Evolutionary conservation across 129 eudicot genomes (phyloP).

Genomic region (Chrysanthemum makinoi): DNA sequence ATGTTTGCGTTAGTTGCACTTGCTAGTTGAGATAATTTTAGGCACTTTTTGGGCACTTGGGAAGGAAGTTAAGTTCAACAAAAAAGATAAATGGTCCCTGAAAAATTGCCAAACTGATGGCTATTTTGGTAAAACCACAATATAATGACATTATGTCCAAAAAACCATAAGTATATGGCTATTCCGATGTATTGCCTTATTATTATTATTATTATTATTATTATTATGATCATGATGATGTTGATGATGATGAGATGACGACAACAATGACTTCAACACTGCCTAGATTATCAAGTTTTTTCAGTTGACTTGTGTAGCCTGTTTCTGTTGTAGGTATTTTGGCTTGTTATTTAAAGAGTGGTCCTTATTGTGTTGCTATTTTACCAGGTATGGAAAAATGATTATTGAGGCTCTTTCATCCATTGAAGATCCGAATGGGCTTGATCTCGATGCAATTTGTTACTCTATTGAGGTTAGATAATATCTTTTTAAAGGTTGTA

Average conservation of each 20-base stretch:
- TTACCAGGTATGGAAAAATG: not conserved
- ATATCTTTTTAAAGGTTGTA: not conserved
- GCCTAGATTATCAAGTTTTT: conserved; percentile 2
- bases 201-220: too few species aligned
- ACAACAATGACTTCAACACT: not conserved
- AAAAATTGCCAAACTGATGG: too few species aligned
- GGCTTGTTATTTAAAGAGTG: not conserved
- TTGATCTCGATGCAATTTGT: not conserved
- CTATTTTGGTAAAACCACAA: too few species aligned
- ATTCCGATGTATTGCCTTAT: too few species aligned
- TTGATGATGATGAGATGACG: not conserved
- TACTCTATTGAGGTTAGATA: not conserved
- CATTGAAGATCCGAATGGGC: not conserved
- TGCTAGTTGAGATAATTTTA: not conserved
- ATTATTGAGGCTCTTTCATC: not conserved
- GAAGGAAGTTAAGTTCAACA: too few species aligned
- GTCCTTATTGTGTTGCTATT: not conserved
- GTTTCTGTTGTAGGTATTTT: not conserved
- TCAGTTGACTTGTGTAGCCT: not conserved
- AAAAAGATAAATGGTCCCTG: too few species aligned
- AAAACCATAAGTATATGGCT: too few species aligned
- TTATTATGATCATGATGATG: too few species aligned
- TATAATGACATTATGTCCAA: too few species aligned
- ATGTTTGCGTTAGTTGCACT: not conserved
- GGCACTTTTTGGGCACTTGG: not conserved